phyloP scores from a whole-genome alignment of 1,284 basidiomycete species.

The Limonomyces culmigenus region DNA sequence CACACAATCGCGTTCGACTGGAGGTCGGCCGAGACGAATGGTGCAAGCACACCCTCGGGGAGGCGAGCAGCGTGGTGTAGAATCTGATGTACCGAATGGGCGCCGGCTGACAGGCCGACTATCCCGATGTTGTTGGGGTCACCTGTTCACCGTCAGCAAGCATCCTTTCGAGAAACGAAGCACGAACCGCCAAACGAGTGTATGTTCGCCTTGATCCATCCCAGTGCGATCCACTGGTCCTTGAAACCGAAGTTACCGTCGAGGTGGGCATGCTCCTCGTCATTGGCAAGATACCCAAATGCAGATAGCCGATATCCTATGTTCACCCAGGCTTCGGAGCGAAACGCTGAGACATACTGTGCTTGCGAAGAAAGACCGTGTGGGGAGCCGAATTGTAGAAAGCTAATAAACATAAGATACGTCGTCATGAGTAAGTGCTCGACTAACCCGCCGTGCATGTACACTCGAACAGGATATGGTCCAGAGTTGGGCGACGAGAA shows the following conservation, averaged over 20 bases:
- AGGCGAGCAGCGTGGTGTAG: slow-evolving; percentile 55
- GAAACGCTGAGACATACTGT: slow-evolving; percentile 46
- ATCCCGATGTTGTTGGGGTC: slow-evolving; percentile 42
- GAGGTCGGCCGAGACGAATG: slow-evolving; percentile 46
- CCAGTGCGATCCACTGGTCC: slow-evolving; percentile 50
- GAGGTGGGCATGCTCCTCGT: slow-evolving; percentile 35
- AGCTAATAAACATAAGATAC: slow-evolving; percentile 22
- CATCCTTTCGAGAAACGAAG: not conserved
- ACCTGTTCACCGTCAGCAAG: slow-evolving; percentile 17
- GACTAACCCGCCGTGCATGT: slow-evolving; percentile 55
- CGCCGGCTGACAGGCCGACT: slow-evolving; percentile 55
- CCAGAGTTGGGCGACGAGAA: slow-evolving; percentile 26
- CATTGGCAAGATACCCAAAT: slow-evolving; percentile 57
- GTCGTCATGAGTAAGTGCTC: slow-evolving; percentile 1
- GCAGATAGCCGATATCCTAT: slow-evolving; percentile 56
- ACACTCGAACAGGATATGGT: slow-evolving; percentile 51
- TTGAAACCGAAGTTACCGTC: slow-evolving; percentile 68
- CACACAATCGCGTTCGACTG: slow-evolving; percentile 63
- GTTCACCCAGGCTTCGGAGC: slow-evolving; percentile 55
- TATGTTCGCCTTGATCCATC: slow-evolving; percentile 48
- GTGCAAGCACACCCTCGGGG: slow-evolving; percentile 34
- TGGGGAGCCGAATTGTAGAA: slow-evolving; percentile 66
- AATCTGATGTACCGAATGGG: slow-evolving; percentile 60
- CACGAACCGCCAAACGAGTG: slow-evolving; percentile 35
- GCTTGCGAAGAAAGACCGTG: slow-evolving; percentile 40